Evolutionary conservation across 192 early-diverging fungal genomes (phyloP).

Genomic region (Entomortierella lignicola): DNA sequence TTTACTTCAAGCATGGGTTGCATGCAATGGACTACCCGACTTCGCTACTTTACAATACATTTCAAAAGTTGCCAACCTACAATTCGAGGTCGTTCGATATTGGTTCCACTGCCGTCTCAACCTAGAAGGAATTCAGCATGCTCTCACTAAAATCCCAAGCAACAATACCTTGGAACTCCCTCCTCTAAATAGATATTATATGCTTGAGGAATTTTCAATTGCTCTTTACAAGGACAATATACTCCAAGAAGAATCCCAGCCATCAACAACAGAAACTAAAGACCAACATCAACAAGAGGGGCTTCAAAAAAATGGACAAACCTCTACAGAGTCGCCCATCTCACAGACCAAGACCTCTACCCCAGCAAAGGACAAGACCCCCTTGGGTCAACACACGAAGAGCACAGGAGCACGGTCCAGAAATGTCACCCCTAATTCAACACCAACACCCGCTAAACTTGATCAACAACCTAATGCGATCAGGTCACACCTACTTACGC

Average conservation of each 20-base stretch:
- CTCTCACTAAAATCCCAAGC: neutral
- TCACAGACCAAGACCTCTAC: no score
- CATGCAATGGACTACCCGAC: constrained; percentile 8
- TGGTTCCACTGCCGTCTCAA: constrained; percentile 24
- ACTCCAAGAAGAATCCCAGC: neutral
- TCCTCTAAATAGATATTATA: constrained; percentile 1
- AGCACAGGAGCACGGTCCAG: no score
- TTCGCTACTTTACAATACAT: constrained; percentile 6
- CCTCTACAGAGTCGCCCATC: no score
- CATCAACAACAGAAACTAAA: no score
- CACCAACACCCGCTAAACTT: no score
- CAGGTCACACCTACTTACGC: no score
- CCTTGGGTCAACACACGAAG: no score
- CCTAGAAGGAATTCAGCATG: constrained; percentile 7
- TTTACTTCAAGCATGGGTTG: constrained; percentile 5
- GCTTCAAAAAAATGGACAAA: no score
- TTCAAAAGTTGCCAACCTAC: neutral
- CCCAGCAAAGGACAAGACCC: no score
- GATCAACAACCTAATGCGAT: no score
- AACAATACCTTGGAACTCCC: neutral
- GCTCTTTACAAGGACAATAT: neutral
- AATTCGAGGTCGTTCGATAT: constrained; percentile 11
- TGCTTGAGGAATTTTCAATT: constrained; percentile 6
- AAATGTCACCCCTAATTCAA: no score
- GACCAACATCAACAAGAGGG: no score